These are phyloP conservation scores for Sphaerobolus stellatus DNA, from an alignment of 1,284 basidiomycete species.

Conservation along the genomic window DNA sequence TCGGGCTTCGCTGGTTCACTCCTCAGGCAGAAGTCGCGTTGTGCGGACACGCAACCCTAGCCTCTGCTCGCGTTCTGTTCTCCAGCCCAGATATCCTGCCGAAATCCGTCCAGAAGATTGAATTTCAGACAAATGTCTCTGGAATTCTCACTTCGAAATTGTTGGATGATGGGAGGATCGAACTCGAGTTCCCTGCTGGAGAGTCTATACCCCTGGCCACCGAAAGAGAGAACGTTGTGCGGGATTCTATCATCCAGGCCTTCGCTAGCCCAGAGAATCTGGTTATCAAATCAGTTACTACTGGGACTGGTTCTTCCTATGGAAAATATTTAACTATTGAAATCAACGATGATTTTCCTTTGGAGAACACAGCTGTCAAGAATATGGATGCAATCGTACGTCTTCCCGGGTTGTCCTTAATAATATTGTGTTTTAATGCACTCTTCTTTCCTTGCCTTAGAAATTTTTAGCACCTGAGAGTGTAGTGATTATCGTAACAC, in stretches of 20 bases:
- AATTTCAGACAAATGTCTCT: constrained; percentile 18
- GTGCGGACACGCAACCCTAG: constrained; percentile 25
- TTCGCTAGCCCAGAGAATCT: not conserved
- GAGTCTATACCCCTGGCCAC: not conserved
- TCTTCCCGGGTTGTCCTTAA: not conserved
- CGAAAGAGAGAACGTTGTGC: not conserved
- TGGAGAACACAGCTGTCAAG: constrained; percentile 5
- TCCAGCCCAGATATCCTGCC: constrained; percentile 6
- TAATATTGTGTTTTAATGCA: not conserved
- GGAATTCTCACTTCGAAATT: constrained; percentile 16
- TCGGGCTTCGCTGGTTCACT: constrained; percentile 23
- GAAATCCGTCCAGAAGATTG: constrained; percentile 8
- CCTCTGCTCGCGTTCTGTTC: constrained; percentile 19
- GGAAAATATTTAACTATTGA: constrained; percentile 9
- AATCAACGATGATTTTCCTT: constrained; percentile 6
- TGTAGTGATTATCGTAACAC: constrained; percentile 12
- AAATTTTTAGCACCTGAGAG: constrained; percentile 4
- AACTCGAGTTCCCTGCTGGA: constrained; percentile 22
- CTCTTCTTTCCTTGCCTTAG: not conserved
- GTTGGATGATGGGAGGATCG: constrained; percentile 15
- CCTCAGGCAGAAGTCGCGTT: constrained; percentile 16
- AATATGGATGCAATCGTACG: constrained; percentile 9
- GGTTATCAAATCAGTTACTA: not conserved
- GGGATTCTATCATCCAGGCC: not conserved
- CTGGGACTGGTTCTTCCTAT: not conserved